These are phyloP conservation scores for Piper betle DNA, from an alignment of 164 flowering plant genomes.

Conservation along the genomic window DNA sequence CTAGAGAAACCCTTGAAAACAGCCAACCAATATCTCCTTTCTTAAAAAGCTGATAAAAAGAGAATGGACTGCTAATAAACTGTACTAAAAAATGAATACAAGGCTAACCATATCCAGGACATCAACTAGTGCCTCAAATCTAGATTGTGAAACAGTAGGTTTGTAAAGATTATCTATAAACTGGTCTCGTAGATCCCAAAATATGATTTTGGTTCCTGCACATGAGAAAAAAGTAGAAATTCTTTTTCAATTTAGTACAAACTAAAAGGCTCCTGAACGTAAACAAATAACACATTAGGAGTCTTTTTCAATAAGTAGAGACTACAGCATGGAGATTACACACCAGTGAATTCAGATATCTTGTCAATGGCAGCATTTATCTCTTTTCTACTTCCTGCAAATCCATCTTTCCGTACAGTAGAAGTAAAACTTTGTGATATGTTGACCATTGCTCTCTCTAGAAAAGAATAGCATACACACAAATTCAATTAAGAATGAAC, in stretches of 20 bases:
- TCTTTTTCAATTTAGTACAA: background rate
- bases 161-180: slow-evolving; percentile 75
- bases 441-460: slow-evolving; percentile 29
- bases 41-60: too few relatives aligned
- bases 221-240: background rate
- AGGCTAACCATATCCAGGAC: slow-evolving; percentile 74
- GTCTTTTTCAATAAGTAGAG: background rate
- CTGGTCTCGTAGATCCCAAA: slow-evolving; percentile 87
- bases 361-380: slow-evolving; percentile 86
- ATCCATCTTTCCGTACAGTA: slow-evolving; percentile 37
- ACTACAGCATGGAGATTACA: background rate
- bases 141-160: slow-evolving; percentile 66
- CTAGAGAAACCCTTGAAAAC: too few relatives aligned
- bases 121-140: slow-evolving; percentile 75
- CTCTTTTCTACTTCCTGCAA: slow-evolving; percentile 87
- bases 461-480: background rate
- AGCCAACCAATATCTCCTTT: too few relatives aligned
- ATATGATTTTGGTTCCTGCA: slow-evolving; percentile 84
- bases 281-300: background rate
- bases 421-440: slow-evolving; percentile 30
- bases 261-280: background rate
- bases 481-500: background rate
- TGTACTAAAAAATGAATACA: background rate
- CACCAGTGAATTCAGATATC: slow-evolving; percentile 88
- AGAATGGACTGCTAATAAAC: too few relatives aligned